These are phyloP conservation scores for Nakataea oryzae DNA, from an alignment of 2,329 filamentous ascomycete species.

Conservation along the genomic window DNA sequence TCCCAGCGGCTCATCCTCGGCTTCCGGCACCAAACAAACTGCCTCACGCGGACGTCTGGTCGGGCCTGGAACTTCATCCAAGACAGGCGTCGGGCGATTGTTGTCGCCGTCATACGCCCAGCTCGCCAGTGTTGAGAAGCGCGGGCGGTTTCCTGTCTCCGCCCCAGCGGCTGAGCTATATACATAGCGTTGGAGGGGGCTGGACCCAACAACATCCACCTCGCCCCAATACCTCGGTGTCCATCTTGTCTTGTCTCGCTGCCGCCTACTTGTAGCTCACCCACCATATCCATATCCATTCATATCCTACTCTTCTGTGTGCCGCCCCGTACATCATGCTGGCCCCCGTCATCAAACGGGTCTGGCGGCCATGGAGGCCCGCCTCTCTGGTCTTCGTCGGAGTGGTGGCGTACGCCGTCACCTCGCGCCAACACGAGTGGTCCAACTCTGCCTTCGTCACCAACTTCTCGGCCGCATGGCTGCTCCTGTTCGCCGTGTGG, in stretches of 20 bases:
- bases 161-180: background rate
- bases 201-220: slow-evolving; percentile 9
- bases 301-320: background rate
- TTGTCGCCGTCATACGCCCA: background rate
- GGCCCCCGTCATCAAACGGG: background rate
- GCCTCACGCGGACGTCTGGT: no score
- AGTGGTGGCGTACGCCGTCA: slow-evolving; percentile 19
- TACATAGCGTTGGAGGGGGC: background rate
- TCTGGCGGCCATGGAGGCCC: background rate
- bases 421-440: slow-evolving; percentile 17
- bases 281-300: background rate
- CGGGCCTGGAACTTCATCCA: background rate
- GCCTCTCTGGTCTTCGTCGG: slow-evolving; percentile 13
- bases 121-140: background rate
- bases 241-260: no score
- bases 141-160: background rate
- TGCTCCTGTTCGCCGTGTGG: slow-evolving; percentile 22
- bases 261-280: background rate
- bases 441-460: slow-evolving; percentile 19
- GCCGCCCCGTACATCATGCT: background rate
- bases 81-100: background rate
- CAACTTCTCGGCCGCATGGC: slow-evolving; percentile 24
- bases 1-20: background rate
- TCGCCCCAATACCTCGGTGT: slow-evolving; percentile 19
- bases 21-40: background rate